phyloP scores from a whole-genome alignment of 2,329 filamentous ascomycete species.

The Xylaria sp. region DNA sequence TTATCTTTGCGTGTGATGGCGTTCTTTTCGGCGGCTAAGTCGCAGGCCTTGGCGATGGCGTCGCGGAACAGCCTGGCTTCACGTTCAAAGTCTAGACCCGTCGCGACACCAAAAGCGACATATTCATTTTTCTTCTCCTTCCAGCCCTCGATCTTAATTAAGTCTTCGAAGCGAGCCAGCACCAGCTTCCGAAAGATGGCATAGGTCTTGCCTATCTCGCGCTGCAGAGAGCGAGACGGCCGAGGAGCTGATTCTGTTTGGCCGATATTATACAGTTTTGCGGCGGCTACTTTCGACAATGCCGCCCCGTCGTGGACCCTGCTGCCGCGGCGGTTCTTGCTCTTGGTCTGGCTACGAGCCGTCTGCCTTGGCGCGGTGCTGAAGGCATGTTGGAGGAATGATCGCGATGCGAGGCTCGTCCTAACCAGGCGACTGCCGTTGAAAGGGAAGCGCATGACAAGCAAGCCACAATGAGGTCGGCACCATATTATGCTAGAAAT shows the following conservation, averaged over 20 bases:
- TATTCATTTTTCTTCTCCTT: constrained; percentile 45
- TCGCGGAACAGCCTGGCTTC: constrained; percentile 60
- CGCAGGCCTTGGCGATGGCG: constrained; percentile 58
- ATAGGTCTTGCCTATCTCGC: constrained; percentile 40
- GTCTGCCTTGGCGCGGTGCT: constrained; percentile 39
- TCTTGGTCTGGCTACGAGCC: constrained; percentile 9
- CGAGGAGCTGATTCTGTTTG: background rate
- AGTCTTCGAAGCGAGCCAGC: constrained; percentile 50
- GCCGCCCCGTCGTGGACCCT: background rate
- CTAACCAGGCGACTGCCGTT: constrained; percentile 42
- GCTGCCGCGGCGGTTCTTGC: background rate
- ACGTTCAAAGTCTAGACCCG: constrained; percentile 56
- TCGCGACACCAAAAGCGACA: constrained; percentile 52
- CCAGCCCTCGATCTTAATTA: constrained; percentile 51
- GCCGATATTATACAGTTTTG: background rate
- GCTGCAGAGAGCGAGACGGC: background rate
- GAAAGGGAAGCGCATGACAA: constrained; percentile 47
- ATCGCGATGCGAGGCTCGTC: constrained; percentile 38
- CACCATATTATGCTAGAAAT: constrained; percentile 43
- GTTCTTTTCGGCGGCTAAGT: constrained; percentile 54
- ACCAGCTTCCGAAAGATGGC: constrained; percentile 43
- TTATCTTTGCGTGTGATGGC: constrained; percentile 57
- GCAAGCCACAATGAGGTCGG: constrained; percentile 21
- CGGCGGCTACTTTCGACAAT: background rate
- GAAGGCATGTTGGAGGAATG: constrained; percentile 42